These are phyloP conservation scores for Trichoderma afroharzianum DNA, from an alignment of 2,329 filamentous ascomycete species.

Conservation along the genomic window DNA sequence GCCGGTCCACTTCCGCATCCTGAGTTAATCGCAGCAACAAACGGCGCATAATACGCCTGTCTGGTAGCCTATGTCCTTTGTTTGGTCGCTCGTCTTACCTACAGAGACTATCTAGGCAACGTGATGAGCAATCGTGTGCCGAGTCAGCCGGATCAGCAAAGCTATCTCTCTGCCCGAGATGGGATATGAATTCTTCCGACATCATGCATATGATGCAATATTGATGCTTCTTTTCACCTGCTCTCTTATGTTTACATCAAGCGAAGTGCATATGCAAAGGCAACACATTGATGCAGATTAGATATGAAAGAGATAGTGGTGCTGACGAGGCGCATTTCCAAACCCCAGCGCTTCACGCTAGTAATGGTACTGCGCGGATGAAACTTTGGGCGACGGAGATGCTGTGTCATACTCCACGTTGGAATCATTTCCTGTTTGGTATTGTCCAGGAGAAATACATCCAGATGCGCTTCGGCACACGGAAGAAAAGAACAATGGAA, in stretches of 20 bases:
- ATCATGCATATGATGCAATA: neutral
- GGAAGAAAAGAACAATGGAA: neutral
- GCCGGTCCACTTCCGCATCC: neutral
- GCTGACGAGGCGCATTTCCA: neutral
- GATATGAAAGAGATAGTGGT: neutral
- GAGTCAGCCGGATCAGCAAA: neutral
- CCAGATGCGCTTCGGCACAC: neutral
- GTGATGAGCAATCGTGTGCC: neutral
- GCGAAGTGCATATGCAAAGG: neutral
- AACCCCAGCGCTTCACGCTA: neutral
- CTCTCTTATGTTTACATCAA: neutral
- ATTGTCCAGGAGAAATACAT: neutral
- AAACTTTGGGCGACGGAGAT: neutral
- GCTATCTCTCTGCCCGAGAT: neutral
- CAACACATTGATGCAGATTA: neutral
- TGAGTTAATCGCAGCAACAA: neutral
- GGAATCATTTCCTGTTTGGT: neutral
- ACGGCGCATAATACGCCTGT: neutral
- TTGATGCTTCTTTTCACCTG: neutral
- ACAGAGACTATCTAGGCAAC: neutral
- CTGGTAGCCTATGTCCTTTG: neutral
- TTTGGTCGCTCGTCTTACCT: neutral
- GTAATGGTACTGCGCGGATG: neutral
- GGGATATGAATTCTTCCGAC: neutral
- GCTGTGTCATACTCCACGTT: neutral